Percentiles rank a stretch among this genome's conserved stretches.
phyloP scores from a whole-genome alignment of 192 early-diverging fungal genomes.

The Coemansia sp. region DNA sequence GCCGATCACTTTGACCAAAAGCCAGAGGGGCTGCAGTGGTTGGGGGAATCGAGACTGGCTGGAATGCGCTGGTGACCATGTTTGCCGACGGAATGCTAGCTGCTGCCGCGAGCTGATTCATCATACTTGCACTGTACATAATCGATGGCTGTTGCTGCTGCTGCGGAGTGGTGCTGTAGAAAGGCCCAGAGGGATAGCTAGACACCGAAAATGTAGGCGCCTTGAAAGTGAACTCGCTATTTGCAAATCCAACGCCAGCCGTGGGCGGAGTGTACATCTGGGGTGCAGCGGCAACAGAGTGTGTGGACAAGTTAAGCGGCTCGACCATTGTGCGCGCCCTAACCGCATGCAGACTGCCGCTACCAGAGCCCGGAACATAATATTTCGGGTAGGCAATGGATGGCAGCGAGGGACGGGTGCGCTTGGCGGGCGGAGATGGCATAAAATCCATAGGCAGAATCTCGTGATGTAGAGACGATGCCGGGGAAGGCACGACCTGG shows the following conservation, averaged over 20 bases:
- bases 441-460: conserved; percentile 19
- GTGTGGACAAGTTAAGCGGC: conserved; percentile 21
- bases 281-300: conserved; percentile 12
- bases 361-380: conserved; percentile 13
- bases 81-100: conserved; percentile 1
- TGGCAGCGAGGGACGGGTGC: conserved; percentile 31
- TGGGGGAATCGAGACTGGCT: background rate
- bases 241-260: conserved; percentile 30
- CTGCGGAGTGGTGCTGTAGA: conserved; percentile 6
- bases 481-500: conserved; percentile 54
- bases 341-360: conserved; percentile 5
- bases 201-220: conserved; percentile 16
- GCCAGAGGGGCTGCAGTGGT: background rate
- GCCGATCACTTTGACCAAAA: conserved; percentile 3
- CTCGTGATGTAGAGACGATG: conserved; percentile 25
- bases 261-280: conserved; percentile 44
- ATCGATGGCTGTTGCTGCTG: conserved; percentile 12
- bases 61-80: conserved; percentile 8
- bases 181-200: conserved; percentile 1
- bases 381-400: conserved; percentile 5
- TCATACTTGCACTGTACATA: conserved; percentile 13
- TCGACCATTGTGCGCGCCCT: conserved; percentile 17
- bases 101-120: conserved; percentile 6
- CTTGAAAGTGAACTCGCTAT: conserved; percentile 47
- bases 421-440: conserved; percentile 48